Percentiles rank a stretch among this genome's conserved stretches.
These are phyloP conservation scores for Coniochaeta sp. DNA, from an alignment of 2,329 filamentous ascomycete genomes.

Conservation along the genomic window DNA sequence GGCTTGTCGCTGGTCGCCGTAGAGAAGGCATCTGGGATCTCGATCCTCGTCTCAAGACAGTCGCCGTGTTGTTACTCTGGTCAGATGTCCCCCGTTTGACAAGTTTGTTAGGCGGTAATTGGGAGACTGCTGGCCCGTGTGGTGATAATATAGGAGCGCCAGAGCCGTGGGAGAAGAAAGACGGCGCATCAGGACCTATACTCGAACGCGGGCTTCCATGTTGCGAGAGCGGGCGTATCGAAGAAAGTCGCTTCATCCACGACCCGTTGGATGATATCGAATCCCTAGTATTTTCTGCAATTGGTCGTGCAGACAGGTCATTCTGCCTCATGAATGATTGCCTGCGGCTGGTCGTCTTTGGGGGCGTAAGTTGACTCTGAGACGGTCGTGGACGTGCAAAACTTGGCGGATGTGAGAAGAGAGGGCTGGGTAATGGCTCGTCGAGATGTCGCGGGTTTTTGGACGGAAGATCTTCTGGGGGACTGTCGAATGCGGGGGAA, in stretches of 20 bases:
- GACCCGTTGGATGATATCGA: slow-evolving; percentile 56
- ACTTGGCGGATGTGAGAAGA: slow-evolving; percentile 19
- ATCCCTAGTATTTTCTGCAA: slow-evolving; percentile 40
- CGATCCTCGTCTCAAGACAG: slow-evolving; percentile 38
- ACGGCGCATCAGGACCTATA: slow-evolving; percentile 57
- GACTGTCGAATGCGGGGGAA: slow-evolving; percentile 4
- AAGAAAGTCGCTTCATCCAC: slow-evolving; percentile 66
- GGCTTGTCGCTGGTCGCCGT: slow-evolving; percentile 69
- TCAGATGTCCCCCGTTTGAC: slow-evolving; percentile 62
- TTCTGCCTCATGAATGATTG: slow-evolving; percentile 32
- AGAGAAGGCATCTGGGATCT: slow-evolving; percentile 58
- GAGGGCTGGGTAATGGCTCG: slow-evolving; percentile 10
- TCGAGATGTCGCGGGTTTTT: slow-evolving; percentile 10
- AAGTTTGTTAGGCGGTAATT: slow-evolving; percentile 62
- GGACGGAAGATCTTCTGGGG: slow-evolving; percentile 20
- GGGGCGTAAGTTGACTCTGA: slow-evolving; percentile 32
- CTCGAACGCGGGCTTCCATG: slow-evolving; percentile 58
- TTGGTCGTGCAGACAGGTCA: slow-evolving; percentile 27
- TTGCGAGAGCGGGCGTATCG: slow-evolving; percentile 52
- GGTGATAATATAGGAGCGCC: slow-evolving; percentile 53
- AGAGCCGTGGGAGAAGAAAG: slow-evolving; percentile 60
- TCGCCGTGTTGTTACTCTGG: slow-evolving; percentile 34
- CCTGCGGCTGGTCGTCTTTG: slow-evolving; percentile 29
- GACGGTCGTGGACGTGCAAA: slow-evolving; percentile 20
- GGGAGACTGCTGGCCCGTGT: slow-evolving; percentile 27